These are phyloP conservation scores for Penicillium robsamsonii DNA, from an alignment of 495 filamentous ascomycete genomes.

Conservation along the genomic window DNA sequence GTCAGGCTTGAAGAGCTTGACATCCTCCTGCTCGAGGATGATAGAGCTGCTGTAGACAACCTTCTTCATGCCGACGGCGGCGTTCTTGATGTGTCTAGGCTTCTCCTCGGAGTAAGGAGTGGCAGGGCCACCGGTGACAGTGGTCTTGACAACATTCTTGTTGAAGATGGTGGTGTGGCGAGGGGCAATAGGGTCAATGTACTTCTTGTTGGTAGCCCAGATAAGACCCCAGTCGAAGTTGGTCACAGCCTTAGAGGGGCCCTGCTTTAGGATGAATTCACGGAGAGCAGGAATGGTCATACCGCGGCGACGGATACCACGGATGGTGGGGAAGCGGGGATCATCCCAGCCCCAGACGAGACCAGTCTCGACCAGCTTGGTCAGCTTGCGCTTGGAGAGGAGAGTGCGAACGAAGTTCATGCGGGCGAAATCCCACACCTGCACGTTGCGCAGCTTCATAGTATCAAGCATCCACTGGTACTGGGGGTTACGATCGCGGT, in stretches of 20 bases:
- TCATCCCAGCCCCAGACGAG: slow-evolving; percentile 93
- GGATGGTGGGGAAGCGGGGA: slow-evolving; percentile 90
- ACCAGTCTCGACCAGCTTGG: slow-evolving; percentile 84
- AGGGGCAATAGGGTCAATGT: slow-evolving; percentile 83
- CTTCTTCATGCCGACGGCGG: slow-evolving; percentile 78
- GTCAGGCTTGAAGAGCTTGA: slow-evolving; percentile 71
- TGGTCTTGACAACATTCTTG: slow-evolving; percentile 64
- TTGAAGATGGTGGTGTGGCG: slow-evolving; percentile 78
- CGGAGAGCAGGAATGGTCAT: slow-evolving; percentile 87
- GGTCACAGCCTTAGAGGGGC: slow-evolving; percentile 82
- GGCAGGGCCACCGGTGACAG: slow-evolving; percentile 64
- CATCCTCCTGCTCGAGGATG: slow-evolving; percentile 83
- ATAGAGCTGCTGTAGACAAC: slow-evolving; percentile 70
- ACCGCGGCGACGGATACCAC: slow-evolving; percentile 82
- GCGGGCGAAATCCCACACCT: slow-evolving; percentile 97
- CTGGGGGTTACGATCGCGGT: slow-evolving; percentile 94
- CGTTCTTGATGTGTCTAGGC: slow-evolving; percentile 85
- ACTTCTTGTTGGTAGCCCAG: slow-evolving; percentile 95
- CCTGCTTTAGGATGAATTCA: slow-evolving; percentile 92
- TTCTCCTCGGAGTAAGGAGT: slow-evolving; percentile 68
- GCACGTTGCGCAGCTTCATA: slow-evolving; percentile 78
- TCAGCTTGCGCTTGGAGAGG: slow-evolving; percentile 91
- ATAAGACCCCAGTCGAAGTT: slow-evolving; percentile 89
- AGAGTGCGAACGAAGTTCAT: slow-evolving; percentile 94
- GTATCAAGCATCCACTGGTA: slow-evolving; percentile 95